Evolutionary conservation across 352 stramenopile species (phyloP).

Genomic region (Phytophthora citricola): DNA sequence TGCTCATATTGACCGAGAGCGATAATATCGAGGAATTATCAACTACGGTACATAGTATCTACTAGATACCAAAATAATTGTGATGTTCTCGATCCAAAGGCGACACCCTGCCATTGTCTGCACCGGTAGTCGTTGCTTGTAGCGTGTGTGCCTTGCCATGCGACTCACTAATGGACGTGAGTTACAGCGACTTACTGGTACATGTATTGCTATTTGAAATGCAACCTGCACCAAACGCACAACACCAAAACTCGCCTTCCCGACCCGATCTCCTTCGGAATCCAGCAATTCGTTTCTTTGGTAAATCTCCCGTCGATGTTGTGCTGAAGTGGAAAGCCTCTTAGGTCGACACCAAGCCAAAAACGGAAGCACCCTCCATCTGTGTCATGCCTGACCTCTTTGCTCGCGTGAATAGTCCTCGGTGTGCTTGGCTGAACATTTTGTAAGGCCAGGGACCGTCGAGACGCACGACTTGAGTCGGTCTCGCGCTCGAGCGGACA

Average conservation of each 20-base stretch:
- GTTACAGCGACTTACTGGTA: constrained; percentile 7
- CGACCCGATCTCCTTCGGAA: constrained; percentile 12
- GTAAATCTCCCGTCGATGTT: constrained; percentile 7
- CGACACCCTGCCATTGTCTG: background rate
- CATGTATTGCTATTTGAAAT: background rate
- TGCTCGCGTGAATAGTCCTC: constrained; percentile 1
- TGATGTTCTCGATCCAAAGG: too few relatives aligned
- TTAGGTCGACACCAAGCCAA: constrained; percentile 4
- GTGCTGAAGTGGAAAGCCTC: constrained; percentile 30
- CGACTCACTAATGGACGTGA: background rate
- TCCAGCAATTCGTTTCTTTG: constrained; percentile 20
- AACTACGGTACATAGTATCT: too few relatives aligned
- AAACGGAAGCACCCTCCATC: constrained; percentile 8
- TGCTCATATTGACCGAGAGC: too few relatives aligned
- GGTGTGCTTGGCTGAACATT: background rate
- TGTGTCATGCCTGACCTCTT: constrained; percentile 16
- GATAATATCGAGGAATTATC: too few relatives aligned
- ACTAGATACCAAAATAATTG: too few relatives aligned
- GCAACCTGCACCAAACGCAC: constrained; percentile 3
- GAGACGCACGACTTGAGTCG: constrained; percentile 9
- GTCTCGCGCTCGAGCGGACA: constrained; percentile 15
- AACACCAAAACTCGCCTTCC: constrained; percentile 7
- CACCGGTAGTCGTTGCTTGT: background rate
- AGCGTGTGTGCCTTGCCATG: constrained; percentile 1
- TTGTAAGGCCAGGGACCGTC: constrained; percentile 4